These are phyloP conservation scores for Lomentospora prolificans DNA, from an alignment of 2,329 filamentous ascomycete genomes.

Conservation along the genomic window DNA sequence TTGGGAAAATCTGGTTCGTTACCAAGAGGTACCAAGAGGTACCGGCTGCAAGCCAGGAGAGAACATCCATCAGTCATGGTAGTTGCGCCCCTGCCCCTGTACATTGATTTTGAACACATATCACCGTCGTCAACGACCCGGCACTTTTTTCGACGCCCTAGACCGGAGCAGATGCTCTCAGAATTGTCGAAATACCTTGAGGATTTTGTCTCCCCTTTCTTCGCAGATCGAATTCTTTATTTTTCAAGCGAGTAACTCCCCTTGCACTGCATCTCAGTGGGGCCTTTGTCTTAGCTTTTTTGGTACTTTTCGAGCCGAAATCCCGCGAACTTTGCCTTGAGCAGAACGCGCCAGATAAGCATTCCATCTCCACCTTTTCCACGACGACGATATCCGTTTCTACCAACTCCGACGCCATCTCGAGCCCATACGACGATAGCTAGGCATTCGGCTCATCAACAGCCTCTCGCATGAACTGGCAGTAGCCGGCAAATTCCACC, in stretches of 20 bases:
- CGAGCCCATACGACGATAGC: not conserved
- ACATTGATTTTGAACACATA: slow-evolving; percentile 1
- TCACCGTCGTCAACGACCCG: not conserved
- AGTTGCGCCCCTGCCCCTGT: not conserved
- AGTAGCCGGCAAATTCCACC: no score
- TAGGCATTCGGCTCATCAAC: not conserved
- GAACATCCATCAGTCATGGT: no score
- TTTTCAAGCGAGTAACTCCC: no score
- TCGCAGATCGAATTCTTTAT: not conserved
- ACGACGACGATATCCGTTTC: not conserved
- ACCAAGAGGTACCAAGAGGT: no score
- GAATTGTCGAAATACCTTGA: not conserved
- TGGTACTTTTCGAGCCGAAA: no score
- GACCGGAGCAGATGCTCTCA: not conserved
- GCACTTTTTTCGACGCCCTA: not conserved
- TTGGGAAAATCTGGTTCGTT: not conserved
- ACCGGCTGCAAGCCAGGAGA: no score
- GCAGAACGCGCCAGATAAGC: not conserved
- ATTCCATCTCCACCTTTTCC: no score
- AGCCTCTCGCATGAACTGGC: no score
- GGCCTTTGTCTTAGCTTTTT: no score
- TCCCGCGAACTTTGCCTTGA: not conserved
- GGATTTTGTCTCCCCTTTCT: not conserved
- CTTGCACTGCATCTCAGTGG: no score
- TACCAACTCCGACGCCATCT: not conserved